Conservation (phyloP, 1,284 basidiomycete species). For the Schizopora paradoxa region DNA sequence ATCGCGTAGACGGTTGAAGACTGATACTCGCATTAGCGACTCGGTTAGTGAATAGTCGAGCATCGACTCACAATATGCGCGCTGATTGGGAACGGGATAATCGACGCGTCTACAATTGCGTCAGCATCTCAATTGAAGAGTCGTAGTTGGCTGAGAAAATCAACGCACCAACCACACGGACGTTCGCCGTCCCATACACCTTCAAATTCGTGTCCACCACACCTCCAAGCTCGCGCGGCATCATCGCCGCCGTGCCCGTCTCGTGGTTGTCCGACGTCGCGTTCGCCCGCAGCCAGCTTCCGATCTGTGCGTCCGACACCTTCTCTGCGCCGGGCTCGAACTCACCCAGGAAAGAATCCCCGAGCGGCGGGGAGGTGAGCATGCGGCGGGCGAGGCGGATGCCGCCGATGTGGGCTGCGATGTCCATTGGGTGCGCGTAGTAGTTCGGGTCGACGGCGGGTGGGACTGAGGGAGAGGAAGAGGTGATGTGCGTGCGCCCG, state of each 20-base stretch:
- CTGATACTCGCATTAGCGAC: neutral
- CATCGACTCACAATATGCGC: slow-evolving; percentile 13
- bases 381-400: slow-evolving; percentile 15
- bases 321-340: slow-evolving; percentile 32
- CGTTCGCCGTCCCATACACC: slow-evolving; percentile 44
- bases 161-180: slow-evolving; percentile 40
- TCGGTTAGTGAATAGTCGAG: neutral
- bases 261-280: slow-evolving; percentile 30
- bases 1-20: slow-evolving; percentile 19
- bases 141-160: neutral
- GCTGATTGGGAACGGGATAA: slow-evolving; percentile 10
- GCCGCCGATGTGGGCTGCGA: slow-evolving; percentile 16
- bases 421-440: slow-evolving; percentile 17
- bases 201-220: slow-evolving; percentile 42
- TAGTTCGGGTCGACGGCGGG: slow-evolving; percentile 17
- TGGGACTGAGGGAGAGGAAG: slow-evolving; percentile 4
- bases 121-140: slow-evolving; percentile 1
- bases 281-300: slow-evolving; percentile 41
- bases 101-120: slow-evolving; percentile 2
- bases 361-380: slow-evolving; percentile 13
- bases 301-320: slow-evolving; percentile 45
- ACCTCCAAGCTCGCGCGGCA: slow-evolving; percentile 51
- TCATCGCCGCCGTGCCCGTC: slow-evolving; percentile 48
- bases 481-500: slow-evolving; percentile 17
- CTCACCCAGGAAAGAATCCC: slow-evolving; percentile 33